Evolutionary conservation across 2,329 filamentous ascomycete species (phyloP), one percentile per base, ranked within the genome.

Genomic region (Plenodomus biglobosus): DNA sequence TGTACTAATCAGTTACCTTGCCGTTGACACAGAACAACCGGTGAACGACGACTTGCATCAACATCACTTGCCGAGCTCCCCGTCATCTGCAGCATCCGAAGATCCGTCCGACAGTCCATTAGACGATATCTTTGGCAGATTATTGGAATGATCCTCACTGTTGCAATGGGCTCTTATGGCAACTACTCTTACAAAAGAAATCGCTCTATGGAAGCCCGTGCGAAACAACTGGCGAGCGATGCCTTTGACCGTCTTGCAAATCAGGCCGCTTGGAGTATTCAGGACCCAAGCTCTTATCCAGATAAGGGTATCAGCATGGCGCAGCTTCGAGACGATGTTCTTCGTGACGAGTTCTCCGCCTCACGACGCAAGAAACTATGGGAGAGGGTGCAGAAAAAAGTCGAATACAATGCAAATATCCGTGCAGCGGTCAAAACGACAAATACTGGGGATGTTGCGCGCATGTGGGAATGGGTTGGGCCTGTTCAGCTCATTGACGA

Each of bases 361-460:
- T 79, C 80, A 8, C 83, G 91, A 61, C 81, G 94, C 32, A 87
- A 94, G 66, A 82, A 84, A 46, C 78, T 99, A 42, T 99, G 95
- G 94, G 81, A 85, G 55, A 84, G 84, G 41, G 94, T 99, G 17
- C 82, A 85, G 58, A 83, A 79, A 42, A 87, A 97, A 43, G 92
- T 99, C 1, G 94, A 99, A 73, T 85, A 86, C 71, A 99, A 99
- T 70, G 88, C 89, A 51, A 99, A 99, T 65, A 87, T 99, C 15
- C 82, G 94, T 36, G 89, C 74, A 73, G 92, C 80, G 75, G 91
- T 77, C 76, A 87, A 80, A 73, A 83, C 84, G 58, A 80, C 57
- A 69, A 76, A 78, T 17, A 75, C 62, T 24, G 77, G 77, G 1
- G 77, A 80, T 60, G 80, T 85, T 42, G 79, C 82, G 40, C 77